Evolutionary conservation across 805 yeast species (phyloP).

Genomic region (Candida andamanensis): DNA sequence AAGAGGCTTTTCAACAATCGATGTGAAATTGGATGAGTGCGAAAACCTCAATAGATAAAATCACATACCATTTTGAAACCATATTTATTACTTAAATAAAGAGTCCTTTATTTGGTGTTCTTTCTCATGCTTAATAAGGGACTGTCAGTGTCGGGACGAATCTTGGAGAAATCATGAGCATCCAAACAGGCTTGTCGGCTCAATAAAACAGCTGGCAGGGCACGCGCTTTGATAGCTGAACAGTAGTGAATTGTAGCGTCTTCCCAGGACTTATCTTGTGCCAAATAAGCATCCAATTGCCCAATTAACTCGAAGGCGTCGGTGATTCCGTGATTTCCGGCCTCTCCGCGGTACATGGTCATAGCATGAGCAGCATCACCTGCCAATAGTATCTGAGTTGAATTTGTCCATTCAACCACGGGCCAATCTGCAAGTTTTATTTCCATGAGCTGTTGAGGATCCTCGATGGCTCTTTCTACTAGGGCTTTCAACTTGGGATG

Average conservation of each 20-base stretch:
- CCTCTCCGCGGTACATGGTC: conserved; percentile 19
- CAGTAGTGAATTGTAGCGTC: conserved; percentile 11
- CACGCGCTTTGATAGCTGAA: conserved; percentile 9
- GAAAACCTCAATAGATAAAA: too few species aligned
- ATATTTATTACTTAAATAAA: too few species aligned
- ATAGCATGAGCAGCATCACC: conserved; percentile 20
- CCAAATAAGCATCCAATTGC: conserved; percentile 10
- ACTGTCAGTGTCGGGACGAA: conserved; percentile 11
- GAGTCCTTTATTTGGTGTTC: conserved; percentile 6
- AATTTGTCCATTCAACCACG: conserved; percentile 11
- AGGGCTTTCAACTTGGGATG: conserved; percentile 10
- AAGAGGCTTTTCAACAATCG: too few species aligned
- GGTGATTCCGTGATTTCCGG: conserved; percentile 16
- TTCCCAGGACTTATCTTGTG: conserved; percentile 9
- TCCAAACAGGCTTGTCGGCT: conserved; percentile 22
- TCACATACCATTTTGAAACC: too few species aligned
- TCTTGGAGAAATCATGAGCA: conserved; percentile 18
- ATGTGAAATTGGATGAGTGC: too few species aligned
- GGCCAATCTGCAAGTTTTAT: conserved; percentile 16
- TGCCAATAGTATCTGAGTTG: conserved; percentile 9
- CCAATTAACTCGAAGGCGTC: conserved; percentile 12
- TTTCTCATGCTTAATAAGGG: conserved; percentile 14
- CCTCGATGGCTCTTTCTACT: conserved; percentile 12
- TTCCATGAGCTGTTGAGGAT: conserved; percentile 10
- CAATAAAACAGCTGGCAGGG: conserved; percentile 16